These are phyloP conservation scores for Monsonia emarginata DNA, from an alignment of 441 rosid genomes.

Conservation along the genomic window DNA sequence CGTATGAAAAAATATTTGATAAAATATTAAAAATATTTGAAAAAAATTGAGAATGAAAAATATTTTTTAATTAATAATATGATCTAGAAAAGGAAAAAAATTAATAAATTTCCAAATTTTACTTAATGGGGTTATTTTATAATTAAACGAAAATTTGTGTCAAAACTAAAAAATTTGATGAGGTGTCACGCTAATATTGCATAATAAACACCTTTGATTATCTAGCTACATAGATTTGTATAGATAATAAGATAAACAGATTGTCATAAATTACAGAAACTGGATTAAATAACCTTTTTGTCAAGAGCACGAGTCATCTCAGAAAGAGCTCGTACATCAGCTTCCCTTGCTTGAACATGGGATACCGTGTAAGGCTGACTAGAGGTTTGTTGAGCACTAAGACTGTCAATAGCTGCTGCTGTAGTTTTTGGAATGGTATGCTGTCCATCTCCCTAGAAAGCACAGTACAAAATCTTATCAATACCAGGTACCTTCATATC, in stretches of 20 bases:
- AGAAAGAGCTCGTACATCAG: conserved; percentile 44
- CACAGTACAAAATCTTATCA: conserved; percentile 13
- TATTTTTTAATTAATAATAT: too few species aligned
- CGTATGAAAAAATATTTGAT: too few species aligned
- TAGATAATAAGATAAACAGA: not conserved
- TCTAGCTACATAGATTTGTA: too few species aligned
- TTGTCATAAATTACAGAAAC: not conserved
- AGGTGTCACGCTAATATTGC: too few species aligned
- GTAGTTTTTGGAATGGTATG: conserved; percentile 29
- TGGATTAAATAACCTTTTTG: conserved; percentile 41
- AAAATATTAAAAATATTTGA: too few species aligned
- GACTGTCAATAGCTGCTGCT: conserved; percentile 26
- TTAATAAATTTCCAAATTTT: too few species aligned
- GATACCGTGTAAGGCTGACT: conserved; percentile 34
- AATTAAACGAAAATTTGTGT: too few species aligned
- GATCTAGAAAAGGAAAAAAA: too few species aligned
- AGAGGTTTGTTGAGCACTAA: conserved; percentile 32
- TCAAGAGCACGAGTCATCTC: conserved; percentile 39
- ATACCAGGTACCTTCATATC: not conserved
- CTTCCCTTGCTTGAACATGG: conserved; percentile 49
- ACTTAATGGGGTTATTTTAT: too few species aligned
- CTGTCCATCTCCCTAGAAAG: conserved; percentile 36
- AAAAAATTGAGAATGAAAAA: too few species aligned
- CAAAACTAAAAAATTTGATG: too few species aligned
- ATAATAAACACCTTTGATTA: too few species aligned